Evolutionary conservation across 176 grass and related monocot genomes (phyloP).

Genomic region (Bolboschoenus planiculmis): DNA sequence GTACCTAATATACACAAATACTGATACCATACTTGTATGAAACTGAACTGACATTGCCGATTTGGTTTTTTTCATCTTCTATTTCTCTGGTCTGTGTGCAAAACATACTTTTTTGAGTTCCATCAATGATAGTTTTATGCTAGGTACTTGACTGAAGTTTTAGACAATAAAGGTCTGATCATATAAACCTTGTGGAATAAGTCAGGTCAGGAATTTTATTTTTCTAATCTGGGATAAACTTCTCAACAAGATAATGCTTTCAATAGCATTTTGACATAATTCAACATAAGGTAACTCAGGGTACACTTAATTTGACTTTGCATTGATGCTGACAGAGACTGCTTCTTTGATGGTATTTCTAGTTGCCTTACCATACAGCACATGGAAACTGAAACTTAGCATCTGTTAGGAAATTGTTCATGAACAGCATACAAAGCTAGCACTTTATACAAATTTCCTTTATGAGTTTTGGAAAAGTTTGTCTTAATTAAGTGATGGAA

Average conservation of each 20-base stretch:
- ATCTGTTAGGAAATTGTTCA: conserved; percentile 12
- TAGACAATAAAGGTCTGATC: neutral
- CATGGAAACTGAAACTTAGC: neutral
- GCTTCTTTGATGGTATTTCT: conserved; percentile 1
- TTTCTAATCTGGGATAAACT: neutral
- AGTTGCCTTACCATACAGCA: neutral
- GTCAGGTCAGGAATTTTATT: conserved; percentile 10
- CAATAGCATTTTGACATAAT: conserved; percentile 15
- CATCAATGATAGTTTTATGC: neutral
- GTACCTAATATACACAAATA: neutral
- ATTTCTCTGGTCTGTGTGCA: neutral
- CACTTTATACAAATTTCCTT: neutral
- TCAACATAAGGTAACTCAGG: conserved; percentile 3
- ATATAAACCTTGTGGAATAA: conserved; percentile 1
- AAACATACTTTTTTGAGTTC: neutral
- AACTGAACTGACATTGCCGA: neutral
- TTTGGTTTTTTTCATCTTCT: neutral
- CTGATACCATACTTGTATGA: neutral
- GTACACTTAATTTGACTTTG: conserved; percentile 23
- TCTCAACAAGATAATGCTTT: neutral
- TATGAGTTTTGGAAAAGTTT: neutral
- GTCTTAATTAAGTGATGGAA: neutral
- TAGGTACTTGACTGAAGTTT: neutral
- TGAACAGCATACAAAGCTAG: neutral
- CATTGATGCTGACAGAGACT: neutral